Evolutionary conservation across 2,329 filamentous ascomycete species (phyloP), one percentile per base, ranked within the genome.

Genomic region (Sphaceloma murrayae): DNA sequence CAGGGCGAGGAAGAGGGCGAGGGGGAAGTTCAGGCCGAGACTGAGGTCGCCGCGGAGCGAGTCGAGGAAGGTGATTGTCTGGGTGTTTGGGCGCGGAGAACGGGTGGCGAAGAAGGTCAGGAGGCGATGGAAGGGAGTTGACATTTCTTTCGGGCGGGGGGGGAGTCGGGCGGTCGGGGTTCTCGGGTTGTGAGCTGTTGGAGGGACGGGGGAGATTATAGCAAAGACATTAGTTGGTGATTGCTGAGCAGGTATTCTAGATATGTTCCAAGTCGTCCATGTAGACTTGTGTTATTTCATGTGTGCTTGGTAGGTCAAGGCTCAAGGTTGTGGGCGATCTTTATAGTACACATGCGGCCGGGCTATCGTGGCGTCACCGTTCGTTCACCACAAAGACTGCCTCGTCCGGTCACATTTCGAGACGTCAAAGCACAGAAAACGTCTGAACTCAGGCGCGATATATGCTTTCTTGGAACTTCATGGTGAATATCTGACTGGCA

Each of bases 21-120:
- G 50, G n/a, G 59, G 59, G 47, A 62, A 59, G 51, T 62, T 58
- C 10, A 62, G 56, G n/a, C 60, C 60, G 1, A 62, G 48, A 3
- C 59, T 53, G 9, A 62, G 55, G 46, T 62, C 60, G 21, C 59
- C 59, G 43, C 51, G 52, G 11, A 62, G 52, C 9, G 57, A 60
- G 51, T 62, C 60, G 36, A 52, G 49, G 19, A 62, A 52, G 18
- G 58, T 56, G 46, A 62, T 59, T 8, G 59, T 62, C 27, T 56
- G 52, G 3, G 54, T 52, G 48, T 57, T 53, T 13, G 53, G 54
- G 38, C 49, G 18, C 0, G 53, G 46, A 29, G 54, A 55, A 49
- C 54, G 58, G 43, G 56, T 56, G 31, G 58, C 56, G 53, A 60
- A 62, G 54, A 56, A 62, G 49, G 54, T 47, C 16, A 62, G 55